A percentile compares a stretch with the other conserved stretches of the same genome.
Conservation (phyloP, 2,329 filamentous ascomycete genomes). For the Colletotrichum sp. region DNA sequence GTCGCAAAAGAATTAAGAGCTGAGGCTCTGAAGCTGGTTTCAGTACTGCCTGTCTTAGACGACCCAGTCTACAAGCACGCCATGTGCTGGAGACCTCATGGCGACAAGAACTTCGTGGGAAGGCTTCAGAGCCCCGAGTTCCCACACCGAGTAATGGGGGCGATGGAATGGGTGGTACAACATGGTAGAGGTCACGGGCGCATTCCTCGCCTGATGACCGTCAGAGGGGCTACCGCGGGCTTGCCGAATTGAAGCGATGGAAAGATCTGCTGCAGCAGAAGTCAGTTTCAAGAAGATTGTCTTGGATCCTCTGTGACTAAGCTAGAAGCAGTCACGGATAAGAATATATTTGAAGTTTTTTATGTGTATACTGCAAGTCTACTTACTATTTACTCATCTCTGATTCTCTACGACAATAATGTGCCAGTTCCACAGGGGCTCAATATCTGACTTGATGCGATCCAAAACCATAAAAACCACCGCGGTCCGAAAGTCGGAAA, state of each 20-base stretch:
- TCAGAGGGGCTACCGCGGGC: neutral
- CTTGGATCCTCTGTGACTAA: neutral
- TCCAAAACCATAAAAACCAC: no score
- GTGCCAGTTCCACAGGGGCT: no score
- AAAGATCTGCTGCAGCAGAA: neutral
- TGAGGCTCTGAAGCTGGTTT: neutral
- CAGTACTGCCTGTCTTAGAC: accelerated
- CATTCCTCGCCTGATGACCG: neutral
- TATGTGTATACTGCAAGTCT: no score
- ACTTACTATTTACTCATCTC: no score
- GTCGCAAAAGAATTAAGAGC: neutral
- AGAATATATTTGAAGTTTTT: no score
- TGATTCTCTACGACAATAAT: no score
- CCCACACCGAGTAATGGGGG: neutral
- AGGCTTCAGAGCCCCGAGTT: neutral
- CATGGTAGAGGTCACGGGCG: neutral
- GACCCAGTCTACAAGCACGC: neutral
- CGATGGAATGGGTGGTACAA: neutral
- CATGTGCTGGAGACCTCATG: neutral
- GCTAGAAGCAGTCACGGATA: no score
- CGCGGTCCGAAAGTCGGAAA: no score
- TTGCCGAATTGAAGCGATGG: neutral
- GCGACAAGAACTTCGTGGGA: neutral
- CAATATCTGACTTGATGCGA: no score
- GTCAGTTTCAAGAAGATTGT: neutral